These are phyloP conservation scores for Biancaea sappan DNA, from an alignment of 306 rosid genomes.

Conservation along the genomic window DNA sequence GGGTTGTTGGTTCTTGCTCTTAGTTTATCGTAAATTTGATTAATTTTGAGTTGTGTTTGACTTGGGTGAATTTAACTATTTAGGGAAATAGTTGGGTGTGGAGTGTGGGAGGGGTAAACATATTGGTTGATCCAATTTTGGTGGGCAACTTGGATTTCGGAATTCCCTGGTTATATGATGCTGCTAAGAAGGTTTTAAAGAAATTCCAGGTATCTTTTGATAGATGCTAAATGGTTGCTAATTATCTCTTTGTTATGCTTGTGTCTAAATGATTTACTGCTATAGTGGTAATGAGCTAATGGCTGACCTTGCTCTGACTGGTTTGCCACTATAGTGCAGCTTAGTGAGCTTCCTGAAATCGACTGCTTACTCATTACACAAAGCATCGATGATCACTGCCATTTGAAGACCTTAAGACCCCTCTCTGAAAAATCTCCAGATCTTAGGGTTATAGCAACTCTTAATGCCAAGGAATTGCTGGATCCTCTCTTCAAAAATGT, in stretches of 20 bases:
- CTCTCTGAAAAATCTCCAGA: conserved; percentile 70
- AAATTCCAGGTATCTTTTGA: conserved; percentile 66
- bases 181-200: conserved; percentile 75
- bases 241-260: conserved; percentile 11
- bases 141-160: conserved; percentile 98
- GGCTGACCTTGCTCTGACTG: conserved; percentile 28
- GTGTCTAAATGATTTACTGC: too few relatives aligned
- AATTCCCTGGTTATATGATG: conserved; percentile 92
- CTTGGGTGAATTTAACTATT: conserved; percentile 9
- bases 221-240: conserved; percentile 18
- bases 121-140: conserved; percentile 91
- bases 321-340: conserved; percentile 61
- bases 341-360: conserved; percentile 84
- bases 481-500: conserved; percentile 89
- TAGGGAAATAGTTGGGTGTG: conserved; percentile 96
- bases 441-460: conserved; percentile 73
- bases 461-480: conserved; percentile 72
- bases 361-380: conserved; percentile 83
- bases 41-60: conserved; percentile 19
- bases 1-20: conserved; percentile 38
- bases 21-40: conserved; percentile 30
- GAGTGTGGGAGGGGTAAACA: conserved; percentile 64
- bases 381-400: conserved; percentile 98
- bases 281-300: too few relatives aligned
- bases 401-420: conserved; percentile 82